Evolutionary conservation across 345 rosid genomes (phyloP), one percentile per base, ranked within the genome.

Genomic region (Cardamine occulta): DNA sequence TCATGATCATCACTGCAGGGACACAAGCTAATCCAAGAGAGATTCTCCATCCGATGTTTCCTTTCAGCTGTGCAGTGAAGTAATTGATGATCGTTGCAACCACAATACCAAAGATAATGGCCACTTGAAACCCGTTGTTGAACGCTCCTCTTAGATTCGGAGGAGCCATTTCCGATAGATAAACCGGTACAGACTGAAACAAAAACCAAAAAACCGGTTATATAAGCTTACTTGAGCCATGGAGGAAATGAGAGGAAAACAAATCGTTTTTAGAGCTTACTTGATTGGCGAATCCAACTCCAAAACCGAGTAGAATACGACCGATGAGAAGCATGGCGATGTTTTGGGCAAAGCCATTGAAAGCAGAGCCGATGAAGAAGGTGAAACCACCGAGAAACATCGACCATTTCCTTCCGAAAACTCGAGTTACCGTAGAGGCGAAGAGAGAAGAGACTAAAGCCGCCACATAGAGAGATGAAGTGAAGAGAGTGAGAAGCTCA

Each of bases 261-360:
- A 6, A 56, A 11, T 24, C 28, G 61, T 34, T 31, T 48, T 8
- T 2, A 55, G 37, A 29, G 21, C 47, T 66, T 74, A 88, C 93
- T 89, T 91, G 97, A 77, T 93, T 91, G 31, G 93, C 91, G 31
- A 91, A 90, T 28, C 97, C 98, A n/a, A 90, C 95, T 2, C 95
- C 96, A 0, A 91, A 75, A 64, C 91, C 96, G 14, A 90, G 97
- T 42, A 90, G 74, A 34, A 93, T 40, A 61, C 91, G 93, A 42
- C 98, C 91, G 14, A 91, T 49, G 49, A 88, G 90, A 6, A 79
- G 88, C 86, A 89, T 79, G 0, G 69, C 82, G 6, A 86, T 53
- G 51, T 87, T 88, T 32, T 60, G 48, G 0, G 96, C 96, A 47
- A 75, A 73, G 9, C 89, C 96, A 18, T 85, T 89, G 19, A 91